Percentiles rank a stretch among this genome's conserved stretches.
These are phyloP conservation scores for Corymbia maculata DNA, from an alignment of 345 rosid species.

Conservation along the genomic window DNA sequence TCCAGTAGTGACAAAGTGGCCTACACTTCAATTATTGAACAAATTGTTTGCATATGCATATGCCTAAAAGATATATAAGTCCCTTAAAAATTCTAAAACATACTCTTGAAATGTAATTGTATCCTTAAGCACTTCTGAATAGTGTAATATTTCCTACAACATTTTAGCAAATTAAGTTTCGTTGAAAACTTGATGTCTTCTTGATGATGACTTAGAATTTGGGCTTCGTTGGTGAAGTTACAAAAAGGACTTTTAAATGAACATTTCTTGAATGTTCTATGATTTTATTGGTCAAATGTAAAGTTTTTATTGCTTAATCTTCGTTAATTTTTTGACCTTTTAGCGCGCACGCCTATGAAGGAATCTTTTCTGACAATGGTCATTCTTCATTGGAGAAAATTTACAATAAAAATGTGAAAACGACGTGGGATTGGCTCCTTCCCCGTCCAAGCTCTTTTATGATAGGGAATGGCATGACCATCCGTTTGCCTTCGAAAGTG, in stretches of 20 bases:
- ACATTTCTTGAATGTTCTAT: neutral
- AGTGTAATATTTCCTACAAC: neutral
- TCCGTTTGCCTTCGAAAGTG: neutral
- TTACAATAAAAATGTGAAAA: neutral
- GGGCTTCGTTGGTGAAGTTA: neutral
- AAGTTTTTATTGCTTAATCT: neutral
- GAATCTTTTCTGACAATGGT: neutral
- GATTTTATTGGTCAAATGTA: neutral
- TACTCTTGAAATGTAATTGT: too few relatives aligned
- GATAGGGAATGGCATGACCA: too few relatives aligned
- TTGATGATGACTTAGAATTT: neutral
- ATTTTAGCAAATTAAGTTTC: neutral
- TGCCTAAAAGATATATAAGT: neutral
- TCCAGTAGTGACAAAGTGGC: neutral
- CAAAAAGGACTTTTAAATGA: neutral
- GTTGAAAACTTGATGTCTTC: neutral
- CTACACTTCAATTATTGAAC: neutral
- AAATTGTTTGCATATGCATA: neutral
- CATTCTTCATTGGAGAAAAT: neutral
- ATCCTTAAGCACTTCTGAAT: neutral
- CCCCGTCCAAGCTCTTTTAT: neutral
- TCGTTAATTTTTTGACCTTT: neutral
- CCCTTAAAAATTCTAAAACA: too few relatives aligned
- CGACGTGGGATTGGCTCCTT: neutral
- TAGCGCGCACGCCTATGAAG: neutral